A percentile compares a stretch with the other conserved stretches of the same genome.
phyloP scores from a whole-genome alignment of 2,329 filamentous ascomycete species.

The Fusarium torreyae region DNA sequence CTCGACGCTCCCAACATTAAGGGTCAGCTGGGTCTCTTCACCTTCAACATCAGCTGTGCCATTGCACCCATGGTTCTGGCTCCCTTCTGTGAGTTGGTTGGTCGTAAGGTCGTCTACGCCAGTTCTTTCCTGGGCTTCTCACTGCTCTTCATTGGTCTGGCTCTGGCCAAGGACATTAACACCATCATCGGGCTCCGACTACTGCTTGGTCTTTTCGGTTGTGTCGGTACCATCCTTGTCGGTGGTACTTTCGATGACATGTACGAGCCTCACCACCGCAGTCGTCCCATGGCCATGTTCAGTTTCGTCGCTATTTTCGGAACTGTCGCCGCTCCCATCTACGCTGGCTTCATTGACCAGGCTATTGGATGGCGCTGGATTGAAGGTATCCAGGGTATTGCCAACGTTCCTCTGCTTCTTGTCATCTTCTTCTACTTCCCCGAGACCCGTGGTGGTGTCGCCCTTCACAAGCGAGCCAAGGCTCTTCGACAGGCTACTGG shows the following conservation, averaged over 20 bases:
- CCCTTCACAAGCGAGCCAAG: constrained; percentile 43
- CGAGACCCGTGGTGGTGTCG: constrained; percentile 42
- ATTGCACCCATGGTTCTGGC: constrained; percentile 41
- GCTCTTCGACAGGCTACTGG: constrained; percentile 43
- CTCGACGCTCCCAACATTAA: constrained; percentile 39
- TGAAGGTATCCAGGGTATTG: constrained; percentile 43
- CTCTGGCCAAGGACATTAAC: constrained; percentile 40
- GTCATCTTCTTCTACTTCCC: constrained; percentile 44
- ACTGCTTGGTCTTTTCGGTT: constrained; percentile 43
- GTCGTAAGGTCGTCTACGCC: constrained; percentile 43
- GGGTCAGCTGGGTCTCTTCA: constrained; percentile 43
- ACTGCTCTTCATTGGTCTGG: constrained; percentile 41
- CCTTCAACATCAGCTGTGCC: constrained; percentile 45
- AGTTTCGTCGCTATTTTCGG: constrained; percentile 46
- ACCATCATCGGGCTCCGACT: constrained; percentile 44
- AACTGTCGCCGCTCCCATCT: constrained; percentile 42
- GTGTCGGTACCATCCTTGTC: constrained; percentile 45
- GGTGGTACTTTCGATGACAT: constrained; percentile 46
- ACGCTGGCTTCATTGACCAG: constrained; percentile 44
- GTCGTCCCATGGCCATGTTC: constrained; percentile 47
- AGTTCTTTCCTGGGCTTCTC: constrained; percentile 42
- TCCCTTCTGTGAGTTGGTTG: constrained; percentile 42
- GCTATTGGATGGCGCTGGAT: constrained; percentile 46
- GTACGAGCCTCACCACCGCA: constrained; percentile 45
- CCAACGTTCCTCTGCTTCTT: constrained; percentile 37